Conservation (phyloP, 768 basidiomycete genomes). For the Auriscalpium vulgare region DNA sequence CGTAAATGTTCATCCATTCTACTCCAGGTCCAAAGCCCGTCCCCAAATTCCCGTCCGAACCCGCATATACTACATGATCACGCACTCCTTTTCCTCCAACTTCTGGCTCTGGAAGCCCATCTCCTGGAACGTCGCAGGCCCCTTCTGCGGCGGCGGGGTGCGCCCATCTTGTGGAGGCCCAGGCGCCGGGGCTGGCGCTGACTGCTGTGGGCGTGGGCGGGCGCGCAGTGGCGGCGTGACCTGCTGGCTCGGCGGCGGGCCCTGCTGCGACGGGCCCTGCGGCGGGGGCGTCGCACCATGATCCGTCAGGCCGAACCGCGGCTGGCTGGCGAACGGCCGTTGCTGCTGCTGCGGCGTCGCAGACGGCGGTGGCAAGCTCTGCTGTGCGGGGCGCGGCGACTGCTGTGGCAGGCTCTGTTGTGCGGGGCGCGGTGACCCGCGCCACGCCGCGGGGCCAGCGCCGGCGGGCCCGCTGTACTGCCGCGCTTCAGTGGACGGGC, state of each 20-base stretch:
- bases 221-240: background rate
- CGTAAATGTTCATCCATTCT: too few species aligned
- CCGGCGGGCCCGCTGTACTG: background rate
- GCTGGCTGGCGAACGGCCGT: background rate
- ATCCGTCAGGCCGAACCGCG: background rate
- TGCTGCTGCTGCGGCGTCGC: background rate
- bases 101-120: constrained; percentile 84
- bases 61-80: constrained; percentile 57
- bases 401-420: too few species aligned
- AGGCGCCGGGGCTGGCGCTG: background rate
- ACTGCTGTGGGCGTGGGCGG: background rate
- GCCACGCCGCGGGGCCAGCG: background rate
- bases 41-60: too few species aligned
- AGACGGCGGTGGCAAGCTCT: too few species aligned
- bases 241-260: background rate
- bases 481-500: background rate
- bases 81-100: constrained; percentile 75
- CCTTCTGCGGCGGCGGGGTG: constrained; percentile 22
- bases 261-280: background rate
- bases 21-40: too few species aligned
- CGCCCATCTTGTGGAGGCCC: background rate
- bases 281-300: background rate
- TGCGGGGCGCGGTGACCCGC: background rate
- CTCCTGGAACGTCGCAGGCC: constrained; percentile 82
- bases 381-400: background rate